These are phyloP conservation scores for Alopecurus myosuroides DNA, from an alignment of 176 grass and related monocot genomes.

Conservation along the genomic window DNA sequence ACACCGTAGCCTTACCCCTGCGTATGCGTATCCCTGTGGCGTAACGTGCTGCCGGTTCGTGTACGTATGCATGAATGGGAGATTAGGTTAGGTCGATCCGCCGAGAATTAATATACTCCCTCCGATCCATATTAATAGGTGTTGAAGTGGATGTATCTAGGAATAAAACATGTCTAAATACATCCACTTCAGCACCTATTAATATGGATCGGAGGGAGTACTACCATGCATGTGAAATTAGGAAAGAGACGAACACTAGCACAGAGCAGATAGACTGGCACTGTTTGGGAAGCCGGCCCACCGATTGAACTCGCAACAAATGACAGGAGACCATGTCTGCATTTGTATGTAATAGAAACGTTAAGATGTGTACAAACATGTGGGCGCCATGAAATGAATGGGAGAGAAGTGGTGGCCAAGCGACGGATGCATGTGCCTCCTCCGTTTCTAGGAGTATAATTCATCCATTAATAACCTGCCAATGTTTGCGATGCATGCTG, in stretches of 20 bases:
- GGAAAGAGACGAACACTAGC: background rate
- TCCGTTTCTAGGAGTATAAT: background rate
- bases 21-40: background rate
- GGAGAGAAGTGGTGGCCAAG: background rate
- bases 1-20: background rate
- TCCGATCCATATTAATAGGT: too few species aligned
- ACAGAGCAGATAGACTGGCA: background rate
- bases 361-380: background rate
- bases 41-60: too few species aligned
- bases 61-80: too few species aligned
- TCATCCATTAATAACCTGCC: background rate
- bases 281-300: background rate
- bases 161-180: too few species aligned
- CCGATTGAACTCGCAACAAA: background rate
- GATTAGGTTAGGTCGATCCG: background rate
- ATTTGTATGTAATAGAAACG: background rate
- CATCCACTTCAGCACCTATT: too few species aligned
- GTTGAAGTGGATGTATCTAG: too few species aligned
- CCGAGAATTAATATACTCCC: background rate
- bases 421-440: too few species aligned
- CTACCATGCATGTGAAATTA: background rate
- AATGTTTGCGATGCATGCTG: background rate
- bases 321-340: background rate
- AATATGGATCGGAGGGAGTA: too few species aligned
- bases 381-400: background rate